Conservation (phyloP, 805 yeast species). For the Yueomyces sp. region DNA sequence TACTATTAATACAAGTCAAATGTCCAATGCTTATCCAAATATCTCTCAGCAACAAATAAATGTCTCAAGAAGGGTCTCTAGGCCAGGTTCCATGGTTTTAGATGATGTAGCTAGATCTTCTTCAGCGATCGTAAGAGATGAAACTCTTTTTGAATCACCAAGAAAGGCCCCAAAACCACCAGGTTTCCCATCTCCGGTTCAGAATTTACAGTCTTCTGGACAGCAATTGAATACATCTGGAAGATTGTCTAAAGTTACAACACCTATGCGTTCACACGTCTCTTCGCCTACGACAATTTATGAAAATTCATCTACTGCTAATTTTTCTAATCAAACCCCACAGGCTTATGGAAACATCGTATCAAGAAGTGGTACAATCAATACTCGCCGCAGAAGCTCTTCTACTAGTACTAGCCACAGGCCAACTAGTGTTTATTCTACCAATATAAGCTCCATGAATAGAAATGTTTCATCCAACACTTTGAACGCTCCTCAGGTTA, state of each 20-base stretch:
- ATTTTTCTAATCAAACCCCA: background rate
- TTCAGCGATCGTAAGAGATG: background rate
- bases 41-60: background rate
- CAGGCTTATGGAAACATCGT: background rate
- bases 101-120: background rate
- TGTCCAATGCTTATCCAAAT: background rate
- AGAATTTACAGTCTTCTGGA: conserved; percentile 1
- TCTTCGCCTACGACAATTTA: background rate
- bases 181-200: conserved; percentile 29
- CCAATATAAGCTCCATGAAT: background rate
- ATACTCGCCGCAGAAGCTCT: background rate
- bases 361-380: background rate
- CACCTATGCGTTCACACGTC: background rate
- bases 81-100: conserved; percentile 3
- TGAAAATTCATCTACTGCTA: background rate
- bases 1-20: background rate
- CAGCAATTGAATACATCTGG: background rate
- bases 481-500: background rate
- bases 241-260: conserved; percentile 2
- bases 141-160: conserved; percentile 40
- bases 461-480: background rate
- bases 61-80: background rate
- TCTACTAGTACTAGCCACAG: background rate
- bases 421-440: background rate
- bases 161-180: conserved; percentile 65